These are phyloP conservation scores for Parafenestella ontariensis DNA, from an alignment of 2,329 filamentous ascomycete genomes.

Conservation along the genomic window DNA sequence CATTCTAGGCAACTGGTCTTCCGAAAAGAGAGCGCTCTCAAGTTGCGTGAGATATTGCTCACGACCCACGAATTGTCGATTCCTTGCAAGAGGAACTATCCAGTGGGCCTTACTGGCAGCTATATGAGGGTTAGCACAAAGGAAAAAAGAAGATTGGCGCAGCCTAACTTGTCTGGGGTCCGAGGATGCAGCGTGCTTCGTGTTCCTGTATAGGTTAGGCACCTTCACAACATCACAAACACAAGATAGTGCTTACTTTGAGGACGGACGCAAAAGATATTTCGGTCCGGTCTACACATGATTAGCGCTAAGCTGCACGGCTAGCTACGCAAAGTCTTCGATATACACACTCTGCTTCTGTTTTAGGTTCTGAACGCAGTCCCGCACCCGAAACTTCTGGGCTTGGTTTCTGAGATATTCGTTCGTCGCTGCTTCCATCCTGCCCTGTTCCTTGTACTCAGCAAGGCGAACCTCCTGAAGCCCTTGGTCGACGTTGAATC, in stretches of 20 bases:
- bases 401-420: constrained; percentile 4
- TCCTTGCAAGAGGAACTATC: background rate
- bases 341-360: constrained; percentile 23
- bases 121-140: background rate
- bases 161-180: background rate
- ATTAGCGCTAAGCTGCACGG: background rate
- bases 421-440: constrained; percentile 13
- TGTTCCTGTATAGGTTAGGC: background rate
- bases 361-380: constrained; percentile 16
- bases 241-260: background rate
- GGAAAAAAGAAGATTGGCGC: background rate
- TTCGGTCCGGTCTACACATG: background rate
- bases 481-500: constrained; percentile 24
- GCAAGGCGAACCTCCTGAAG: constrained; percentile 12
- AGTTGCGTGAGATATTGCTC: constrained; percentile 13
- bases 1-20: constrained; percentile 16
- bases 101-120: background rate
- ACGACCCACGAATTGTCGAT: constrained; percentile 6
- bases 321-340: constrained; percentile 11
- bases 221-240: background rate
- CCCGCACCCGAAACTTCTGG: constrained; percentile 9
- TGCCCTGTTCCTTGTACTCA: constrained; percentile 14
- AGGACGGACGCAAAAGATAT: background rate
- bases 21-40: constrained; percentile 18
- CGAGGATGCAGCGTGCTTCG: background rate